Base-by-base conservation (phyloP, 768 basidiomycete genomes). In the Trametes villosa region DNA sequence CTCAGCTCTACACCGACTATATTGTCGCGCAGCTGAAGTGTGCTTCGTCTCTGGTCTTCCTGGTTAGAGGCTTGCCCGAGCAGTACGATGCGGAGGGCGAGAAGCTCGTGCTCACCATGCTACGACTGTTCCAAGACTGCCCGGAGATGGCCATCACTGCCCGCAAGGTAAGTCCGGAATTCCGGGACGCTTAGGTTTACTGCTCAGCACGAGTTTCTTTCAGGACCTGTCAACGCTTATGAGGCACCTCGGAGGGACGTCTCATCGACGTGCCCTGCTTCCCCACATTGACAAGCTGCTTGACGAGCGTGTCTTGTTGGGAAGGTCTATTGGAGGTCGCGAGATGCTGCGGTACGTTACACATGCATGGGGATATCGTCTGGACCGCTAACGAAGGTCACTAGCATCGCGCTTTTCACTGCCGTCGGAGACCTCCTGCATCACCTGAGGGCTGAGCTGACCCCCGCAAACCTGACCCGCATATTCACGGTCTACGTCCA, bases 181-280 rank as follows among this genome's bases (percentile, higher is more conserved):
- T 34, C 42, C 11, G 29, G 27, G 3, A 26, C 27, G 26, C 33
- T 36, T 24, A 51, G 6, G 18, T 7, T 17, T 3, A n/a, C n/a
- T n/a, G n/a, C n/a, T n/a, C n/a, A n/a, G n/a, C n/a, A n/a, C n/a
- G n/a, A n/a, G 17, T 3, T 30, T 18, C 12, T 18, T 22, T 38
- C 69, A 96, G 93, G 96, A 98, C 70, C 78, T 98, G 49, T 86
- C 96, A 78, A 88, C 96, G 13, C 94, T 95, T 12, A 88, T 96
- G 52, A 85, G 96, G 42, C 96, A 98, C 74, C 83, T 98, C 22
- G 83, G 95, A 63, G 86, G 84, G 17, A 89, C 88, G 15, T 83
- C 87, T 17, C 88, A 93, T 68, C 83, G 94, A 48, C 83, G 86
- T 41, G 88, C 88, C 17, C 84, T 98, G 49, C 78, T 96, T 36